Percentiles rank a stretch among this genome's conserved stretches.
These are phyloP conservation scores for Rhodotorula sp. DNA, from an alignment of 1,284 basidiomycete genomes.

Conservation along the genomic window DNA sequence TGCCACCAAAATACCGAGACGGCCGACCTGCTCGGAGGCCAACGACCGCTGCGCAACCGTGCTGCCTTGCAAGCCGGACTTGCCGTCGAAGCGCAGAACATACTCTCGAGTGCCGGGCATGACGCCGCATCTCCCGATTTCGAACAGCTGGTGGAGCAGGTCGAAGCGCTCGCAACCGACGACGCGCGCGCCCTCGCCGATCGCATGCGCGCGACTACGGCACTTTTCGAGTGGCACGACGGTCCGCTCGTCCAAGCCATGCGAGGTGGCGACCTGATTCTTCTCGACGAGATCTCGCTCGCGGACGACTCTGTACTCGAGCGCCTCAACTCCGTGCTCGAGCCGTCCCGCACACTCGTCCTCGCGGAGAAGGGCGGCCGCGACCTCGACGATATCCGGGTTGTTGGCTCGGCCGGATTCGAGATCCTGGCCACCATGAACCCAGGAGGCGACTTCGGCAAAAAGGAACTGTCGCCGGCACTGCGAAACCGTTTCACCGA, in stretches of 20 bases:
- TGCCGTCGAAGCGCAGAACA: constrained; percentile 44
- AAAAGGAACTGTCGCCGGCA: constrained; percentile 97
- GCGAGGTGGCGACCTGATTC: constrained; percentile 76
- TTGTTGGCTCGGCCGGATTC: constrained; percentile 69
- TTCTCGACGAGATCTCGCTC: constrained; percentile 95
- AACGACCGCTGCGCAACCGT: constrained; percentile 88
- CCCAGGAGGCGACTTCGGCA: constrained; percentile 97
- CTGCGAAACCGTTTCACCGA: constrained; percentile 98
- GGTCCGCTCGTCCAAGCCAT: constrained; percentile 93
- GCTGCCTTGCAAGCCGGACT: constrained; percentile 51
- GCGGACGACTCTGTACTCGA: constrained; percentile 99
- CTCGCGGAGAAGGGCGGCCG: constrained; percentile 88
- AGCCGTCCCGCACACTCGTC: constrained; percentile 83
- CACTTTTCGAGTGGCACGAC: constrained; percentile 94
- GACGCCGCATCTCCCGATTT: constrained; percentile 8
- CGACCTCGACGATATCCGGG: constrained; percentile 64
- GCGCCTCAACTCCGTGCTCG: constrained; percentile 93
- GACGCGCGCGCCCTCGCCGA: constrained; percentile 50
- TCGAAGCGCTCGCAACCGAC: constrained; percentile 35
- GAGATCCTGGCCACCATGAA: constrained; percentile 98
- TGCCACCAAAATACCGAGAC: constrained; percentile 99
- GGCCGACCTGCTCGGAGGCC: constrained; percentile 90
- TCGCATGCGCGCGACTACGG: constrained; percentile 55
- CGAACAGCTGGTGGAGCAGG: constrained; percentile 24
- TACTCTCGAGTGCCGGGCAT: constrained; percentile 32